Conservation (phyloP, 208 protist genomes). For the Naegleria lovaniensis region DNA sequence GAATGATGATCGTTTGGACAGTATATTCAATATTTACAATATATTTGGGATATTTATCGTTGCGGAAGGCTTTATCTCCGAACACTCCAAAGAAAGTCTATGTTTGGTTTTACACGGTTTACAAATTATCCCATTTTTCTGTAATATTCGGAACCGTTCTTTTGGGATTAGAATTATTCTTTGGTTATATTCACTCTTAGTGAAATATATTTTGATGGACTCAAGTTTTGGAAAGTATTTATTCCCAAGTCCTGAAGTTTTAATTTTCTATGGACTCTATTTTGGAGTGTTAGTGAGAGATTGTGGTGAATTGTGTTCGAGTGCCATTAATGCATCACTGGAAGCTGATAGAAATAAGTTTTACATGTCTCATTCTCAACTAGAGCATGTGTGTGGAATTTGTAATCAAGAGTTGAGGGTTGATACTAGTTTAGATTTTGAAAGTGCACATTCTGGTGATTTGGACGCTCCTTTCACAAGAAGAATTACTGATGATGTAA, state of each 20-base stretch:
- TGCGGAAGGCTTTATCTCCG: background rate
- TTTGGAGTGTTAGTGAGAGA: conserved; percentile 27
- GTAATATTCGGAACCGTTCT: background rate
- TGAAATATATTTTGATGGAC: background rate
- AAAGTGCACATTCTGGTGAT: background rate
- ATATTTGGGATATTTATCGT: background rate
- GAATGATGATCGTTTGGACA: conserved; percentile 1
- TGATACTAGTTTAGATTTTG: background rate
- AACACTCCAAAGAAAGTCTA: conserved; percentile 22
- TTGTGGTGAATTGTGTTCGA: background rate
- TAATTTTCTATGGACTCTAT: conserved; percentile 26
- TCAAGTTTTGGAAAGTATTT: background rate
- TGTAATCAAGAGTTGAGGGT: background rate
- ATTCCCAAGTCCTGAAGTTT: background rate
- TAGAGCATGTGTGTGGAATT: background rate
- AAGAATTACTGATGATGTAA: background rate
- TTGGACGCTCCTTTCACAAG: background rate
- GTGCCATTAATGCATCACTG: background rate
- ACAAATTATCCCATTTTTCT: background rate
- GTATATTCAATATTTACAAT: background rate
- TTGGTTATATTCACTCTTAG: background rate
- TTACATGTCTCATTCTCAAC: background rate
- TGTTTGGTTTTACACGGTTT: background rate
- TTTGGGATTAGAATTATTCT: background rate
- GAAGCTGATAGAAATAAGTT: background rate